These are phyloP conservation scores for Puccinia coronata DNA, from an alignment of 1,284 basidiomycete genomes.

Conservation along the genomic window DNA sequence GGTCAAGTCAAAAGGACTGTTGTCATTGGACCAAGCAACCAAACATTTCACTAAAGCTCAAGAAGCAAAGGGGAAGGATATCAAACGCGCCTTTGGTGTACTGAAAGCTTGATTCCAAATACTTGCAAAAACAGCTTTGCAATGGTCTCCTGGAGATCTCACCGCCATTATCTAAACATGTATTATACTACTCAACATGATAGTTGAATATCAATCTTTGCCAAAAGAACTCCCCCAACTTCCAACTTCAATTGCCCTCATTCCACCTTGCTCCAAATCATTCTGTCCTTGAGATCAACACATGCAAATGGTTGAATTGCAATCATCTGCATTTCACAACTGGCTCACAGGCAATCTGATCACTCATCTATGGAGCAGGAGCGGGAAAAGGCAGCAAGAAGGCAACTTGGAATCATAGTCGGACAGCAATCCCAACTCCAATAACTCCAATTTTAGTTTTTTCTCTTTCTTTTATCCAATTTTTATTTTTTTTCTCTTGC, in stretches of 20 bases:
- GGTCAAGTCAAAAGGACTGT: not conserved
- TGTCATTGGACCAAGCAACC: not conserved
- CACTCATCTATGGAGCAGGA: no score
- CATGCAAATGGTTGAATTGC: no score
- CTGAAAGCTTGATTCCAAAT: not conserved
- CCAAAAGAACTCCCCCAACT: not conserved
- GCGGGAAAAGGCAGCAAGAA: no score
- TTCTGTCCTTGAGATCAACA: no score
- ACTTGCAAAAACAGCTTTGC: not conserved
- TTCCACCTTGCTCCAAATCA: not conserved
- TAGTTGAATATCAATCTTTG: not conserved
- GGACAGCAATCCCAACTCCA: no score
- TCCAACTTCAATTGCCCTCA: not conserved
- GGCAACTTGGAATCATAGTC: no score
- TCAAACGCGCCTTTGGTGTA: not conserved
- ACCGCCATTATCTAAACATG: not conserved
- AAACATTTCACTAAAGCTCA: not conserved
- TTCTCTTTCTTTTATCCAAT: no score
- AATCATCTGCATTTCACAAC: no score
- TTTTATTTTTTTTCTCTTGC: no score
- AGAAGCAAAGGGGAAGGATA: not conserved
- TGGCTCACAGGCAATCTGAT: no score
- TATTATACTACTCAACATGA: slow-evolving; percentile 8
- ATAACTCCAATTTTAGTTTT: no score
- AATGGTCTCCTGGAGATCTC: not conserved